phyloP scores from a whole-genome alignment of 768 basidiomycete genomes.

The Suillus americanus region DNA sequence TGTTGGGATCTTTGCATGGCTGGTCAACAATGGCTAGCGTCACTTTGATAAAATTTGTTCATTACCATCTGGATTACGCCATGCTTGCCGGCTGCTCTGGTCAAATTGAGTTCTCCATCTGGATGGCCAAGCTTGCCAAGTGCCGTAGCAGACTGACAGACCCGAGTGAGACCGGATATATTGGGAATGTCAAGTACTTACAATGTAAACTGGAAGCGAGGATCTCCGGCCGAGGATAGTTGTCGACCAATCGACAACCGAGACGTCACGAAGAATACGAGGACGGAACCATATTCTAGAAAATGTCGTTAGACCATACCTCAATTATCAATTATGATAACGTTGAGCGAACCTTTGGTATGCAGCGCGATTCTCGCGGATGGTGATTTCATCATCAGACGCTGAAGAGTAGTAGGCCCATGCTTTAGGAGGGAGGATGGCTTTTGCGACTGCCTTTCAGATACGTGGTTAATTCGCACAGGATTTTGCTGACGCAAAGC shows the following conservation, averaged over 20 bases:
- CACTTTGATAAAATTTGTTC: not conserved
- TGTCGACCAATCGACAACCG: conserved; percentile 83
- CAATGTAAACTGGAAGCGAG: conserved; percentile 81
- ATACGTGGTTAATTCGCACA: conserved; percentile 10
- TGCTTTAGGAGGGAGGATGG: conserved; percentile 80
- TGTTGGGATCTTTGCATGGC: conserved; percentile 77
- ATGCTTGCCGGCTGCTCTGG: conserved; percentile 82
- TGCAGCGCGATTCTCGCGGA: conserved; percentile 86
- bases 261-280: conserved; percentile 80
- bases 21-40: not conserved
- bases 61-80: conserved; percentile 72
- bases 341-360: conserved; percentile 68
- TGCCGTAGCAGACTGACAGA: conserved; percentile 71
- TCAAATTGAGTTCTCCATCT: conserved; percentile 90
- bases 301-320: not conserved
- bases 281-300: conserved; percentile 90
- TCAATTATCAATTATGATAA: not conserved
- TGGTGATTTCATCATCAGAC: conserved; percentile 91
- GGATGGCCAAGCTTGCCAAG: conserved; percentile 95
- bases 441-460: conserved; percentile 73
- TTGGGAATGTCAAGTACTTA: conserved; percentile 27
- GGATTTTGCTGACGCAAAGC: not conserved
- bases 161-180: conserved; percentile 9
- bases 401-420: conserved; percentile 99
- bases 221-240: conserved; percentile 75